Conservation (phyloP, 306 rosid species). For the Macrotyloma uniflorum region DNA sequence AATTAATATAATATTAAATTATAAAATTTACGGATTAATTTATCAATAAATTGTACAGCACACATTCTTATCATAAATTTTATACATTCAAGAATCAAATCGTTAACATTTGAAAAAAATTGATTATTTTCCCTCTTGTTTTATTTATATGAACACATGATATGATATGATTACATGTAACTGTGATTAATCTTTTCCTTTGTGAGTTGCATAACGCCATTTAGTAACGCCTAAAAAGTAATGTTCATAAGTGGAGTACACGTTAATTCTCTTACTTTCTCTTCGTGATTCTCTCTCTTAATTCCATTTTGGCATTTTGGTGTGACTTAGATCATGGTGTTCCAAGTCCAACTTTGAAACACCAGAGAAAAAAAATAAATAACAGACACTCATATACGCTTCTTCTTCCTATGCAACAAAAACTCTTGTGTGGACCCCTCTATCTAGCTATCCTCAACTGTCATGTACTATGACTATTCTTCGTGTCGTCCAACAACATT, state of each 20-base stretch:
- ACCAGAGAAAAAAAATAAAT: conserved; percentile 16
- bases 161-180: conserved; percentile 11
- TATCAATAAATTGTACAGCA: too few relatives aligned
- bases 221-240: conserved; percentile 32
- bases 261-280: conserved; percentile 20
- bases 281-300: background rate
- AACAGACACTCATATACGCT: background rate
- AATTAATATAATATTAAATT: too few relatives aligned
- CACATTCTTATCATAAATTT: too few relatives aligned
- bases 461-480: conserved; percentile 54
- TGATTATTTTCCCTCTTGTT: background rate
- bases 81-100: too few relatives aligned
- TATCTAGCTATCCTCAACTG: conserved; percentile 55
- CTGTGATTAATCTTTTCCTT: background rate
- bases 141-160: background rate
- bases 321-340: conserved; percentile 45
- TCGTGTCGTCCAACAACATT: conserved; percentile 61
- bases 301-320: conserved; percentile 11
- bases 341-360: background rate
- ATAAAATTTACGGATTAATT: too few relatives aligned
- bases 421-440: conserved; percentile 54
- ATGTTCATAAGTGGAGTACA: conserved; percentile 45
- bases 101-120: background rate
- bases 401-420: conserved; percentile 35
- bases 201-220: background rate